Conservation (phyloP, 2,329 filamentous ascomycete genomes). For the Thielaviopsis cerberus region DNA sequence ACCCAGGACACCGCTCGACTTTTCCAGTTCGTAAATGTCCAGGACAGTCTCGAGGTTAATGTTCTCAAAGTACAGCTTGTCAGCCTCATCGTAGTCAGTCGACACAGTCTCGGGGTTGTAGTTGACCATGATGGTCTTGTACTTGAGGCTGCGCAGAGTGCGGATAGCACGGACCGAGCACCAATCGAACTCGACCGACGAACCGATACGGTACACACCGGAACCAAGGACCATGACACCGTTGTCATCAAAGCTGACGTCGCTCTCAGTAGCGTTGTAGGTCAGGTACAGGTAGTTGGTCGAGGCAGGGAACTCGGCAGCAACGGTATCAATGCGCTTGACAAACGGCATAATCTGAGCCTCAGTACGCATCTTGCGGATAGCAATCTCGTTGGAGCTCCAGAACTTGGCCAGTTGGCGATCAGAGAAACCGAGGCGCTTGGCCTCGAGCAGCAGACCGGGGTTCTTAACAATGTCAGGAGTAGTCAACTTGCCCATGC, state of each 20-base stretch:
- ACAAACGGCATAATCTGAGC: conserved; percentile 72
- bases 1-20: conserved; percentile 66
- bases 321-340: conserved; percentile 97
- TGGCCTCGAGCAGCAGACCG: conserved; percentile 59
- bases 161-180: conserved; percentile 89
- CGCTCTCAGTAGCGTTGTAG: conserved; percentile 77
- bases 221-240: conserved; percentile 94
- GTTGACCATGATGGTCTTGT: conserved; percentile 95
- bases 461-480: conserved; percentile 45
- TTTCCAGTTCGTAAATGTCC: conserved; percentile 83
- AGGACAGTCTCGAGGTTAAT: conserved; percentile 79
- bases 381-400: conserved; percentile 82
- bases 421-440: conserved; percentile 88
- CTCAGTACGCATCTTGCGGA: conserved; percentile 70
- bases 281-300: conserved; percentile 96
- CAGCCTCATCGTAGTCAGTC: conserved; percentile 89
- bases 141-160: conserved; percentile 63
- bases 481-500: conserved; percentile 48
- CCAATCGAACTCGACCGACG: conserved; percentile 98
- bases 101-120: conserved; percentile 79
- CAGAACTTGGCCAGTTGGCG: conserved; percentile 85
- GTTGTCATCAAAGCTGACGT: conserved; percentile 69
- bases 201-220: conserved; percentile 91
- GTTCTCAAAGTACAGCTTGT: conserved; percentile 89
- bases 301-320: conserved; percentile 81